Base-by-base conservation (phyloP, 2,329 filamentous ascomycete species). In the Scortechinia acanthostroma region DNA sequence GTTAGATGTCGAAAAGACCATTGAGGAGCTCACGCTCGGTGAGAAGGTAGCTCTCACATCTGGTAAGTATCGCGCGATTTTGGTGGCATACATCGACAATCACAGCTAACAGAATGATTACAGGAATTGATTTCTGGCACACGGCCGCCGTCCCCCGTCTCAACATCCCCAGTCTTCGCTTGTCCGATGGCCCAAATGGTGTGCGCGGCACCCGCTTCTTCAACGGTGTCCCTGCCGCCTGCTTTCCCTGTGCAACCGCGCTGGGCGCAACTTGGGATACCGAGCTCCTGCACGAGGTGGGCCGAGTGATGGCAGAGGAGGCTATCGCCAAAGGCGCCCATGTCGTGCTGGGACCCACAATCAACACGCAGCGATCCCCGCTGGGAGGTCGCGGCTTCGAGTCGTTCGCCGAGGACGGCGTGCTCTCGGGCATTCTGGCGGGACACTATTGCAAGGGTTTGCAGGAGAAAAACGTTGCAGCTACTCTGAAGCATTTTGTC, bases 121-220 rank as follows among this genome's bases (percentile, higher is more conserved):
- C 46, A 74, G 79, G 79, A 46, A 71, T 75, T 51, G 82, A 86
- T 61, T 85, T 85, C 55, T 87, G 83, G 83, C 79, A 85, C 54
- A 83, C 82, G 23, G 74, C 77, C 51, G 60, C 74, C 14, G 65
- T 86, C 4, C 76, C 77, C 6, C 58, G 76, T 19, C 71, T 80
- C 53, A 74, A 76, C 2, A 70, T 86, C 23, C 82, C 82, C 4
- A 78, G 81, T 0, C 67, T 86, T 22, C 77, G 83, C 42, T 70
- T 82, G 42, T 76, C 78, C 28, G 83, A 88, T 52, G 83, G 83
- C 0, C 84, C 84, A 28, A 86, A 86, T 57, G 83, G 83, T 43
- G 75, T 83, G 23, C 71, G 83, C 50, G 83, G 82, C 43, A 80
- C 76, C 42, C 78, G 76, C 52, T 86, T 84, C 68, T 86, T 86